Percentiles rank a stretch among this genome's conserved stretches.
Conservation (phyloP, 225 moss, liverwort and hornwort genomes). For the Sphagnum tenellum region DNA sequence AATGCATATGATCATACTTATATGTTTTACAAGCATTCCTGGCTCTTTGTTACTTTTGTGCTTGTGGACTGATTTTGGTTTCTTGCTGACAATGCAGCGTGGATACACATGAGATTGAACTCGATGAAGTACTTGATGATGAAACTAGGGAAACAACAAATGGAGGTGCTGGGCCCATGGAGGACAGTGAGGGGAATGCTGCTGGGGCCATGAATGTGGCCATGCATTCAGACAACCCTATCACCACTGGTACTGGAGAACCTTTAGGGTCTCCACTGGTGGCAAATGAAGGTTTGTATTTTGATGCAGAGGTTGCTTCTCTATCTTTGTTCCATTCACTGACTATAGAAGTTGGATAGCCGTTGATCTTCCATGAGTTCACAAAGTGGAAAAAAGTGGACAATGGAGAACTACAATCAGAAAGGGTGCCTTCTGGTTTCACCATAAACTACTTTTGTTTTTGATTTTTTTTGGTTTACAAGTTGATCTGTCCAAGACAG, state of each 20-base stretch:
- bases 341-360: no score
- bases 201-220: constrained; percentile 33
- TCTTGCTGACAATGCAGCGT: constrained; percentile 43
- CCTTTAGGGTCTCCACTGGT: no score
- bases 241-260: neutral
- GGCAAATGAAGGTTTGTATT: no score
- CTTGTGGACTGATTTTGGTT: neutral
- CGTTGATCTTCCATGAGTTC: neutral
- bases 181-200: constrained; percentile 20
- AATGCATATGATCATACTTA: neutral
- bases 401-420: no score
- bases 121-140: constrained; percentile 59
- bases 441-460: no score
- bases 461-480: neutral
- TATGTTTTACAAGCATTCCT: neutral
- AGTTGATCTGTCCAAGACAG: neutral
- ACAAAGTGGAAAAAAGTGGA: neutral
- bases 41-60: neutral
- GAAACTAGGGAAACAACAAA: constrained; percentile 20
- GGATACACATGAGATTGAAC: constrained; percentile 88
- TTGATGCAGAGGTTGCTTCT: no score
- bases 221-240: constrained; percentile 22
- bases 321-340: no score
- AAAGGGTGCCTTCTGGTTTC: no score
- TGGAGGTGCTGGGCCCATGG: constrained; percentile 21